These are phyloP conservation scores for Myriosclerotinia duriaeana DNA, from an alignment of 2,329 filamentous ascomycete species.

Conservation along the genomic window DNA sequence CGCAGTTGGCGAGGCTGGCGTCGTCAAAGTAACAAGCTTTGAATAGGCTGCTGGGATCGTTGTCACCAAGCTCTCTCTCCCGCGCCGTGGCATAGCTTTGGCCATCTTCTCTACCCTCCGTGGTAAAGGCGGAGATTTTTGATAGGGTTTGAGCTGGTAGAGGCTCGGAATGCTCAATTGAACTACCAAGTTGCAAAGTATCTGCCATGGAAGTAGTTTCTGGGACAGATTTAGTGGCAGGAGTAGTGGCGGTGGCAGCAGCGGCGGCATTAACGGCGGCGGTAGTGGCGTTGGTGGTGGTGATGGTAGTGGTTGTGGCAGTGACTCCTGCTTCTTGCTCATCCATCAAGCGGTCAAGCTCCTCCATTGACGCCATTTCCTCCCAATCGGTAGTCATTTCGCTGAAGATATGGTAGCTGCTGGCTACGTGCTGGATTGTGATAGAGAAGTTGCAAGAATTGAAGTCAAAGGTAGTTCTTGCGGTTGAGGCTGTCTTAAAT, in stretches of 20 bases:
- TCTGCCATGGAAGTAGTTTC: neutral
- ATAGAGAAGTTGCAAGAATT: neutral
- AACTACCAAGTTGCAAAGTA: neutral
- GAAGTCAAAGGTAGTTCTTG: neutral
- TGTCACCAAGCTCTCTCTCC: neutral
- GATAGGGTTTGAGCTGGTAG: neutral
- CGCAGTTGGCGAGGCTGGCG: neutral
- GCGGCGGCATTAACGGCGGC: neutral
- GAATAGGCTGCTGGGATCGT: neutral
- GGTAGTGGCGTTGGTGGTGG: neutral
- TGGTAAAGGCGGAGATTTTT: neutral
- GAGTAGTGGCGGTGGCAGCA: neutral
- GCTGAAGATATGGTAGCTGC: neutral
- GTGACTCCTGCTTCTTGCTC: neutral
- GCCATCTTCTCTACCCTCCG: neutral
- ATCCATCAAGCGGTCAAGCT: neutral
- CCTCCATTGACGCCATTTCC: neutral
- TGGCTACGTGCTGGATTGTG: neutral
- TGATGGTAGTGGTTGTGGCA: neutral
- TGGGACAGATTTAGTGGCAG: neutral
- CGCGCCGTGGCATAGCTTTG: neutral
- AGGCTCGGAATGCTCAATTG: neutral
- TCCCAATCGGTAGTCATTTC: neutral
- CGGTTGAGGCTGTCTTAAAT: neutral
- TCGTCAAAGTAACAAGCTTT: neutral